Conservation (phyloP, 2,329 filamentous ascomycete genomes). For the Ophiostoma novo-ulmi region DNA sequence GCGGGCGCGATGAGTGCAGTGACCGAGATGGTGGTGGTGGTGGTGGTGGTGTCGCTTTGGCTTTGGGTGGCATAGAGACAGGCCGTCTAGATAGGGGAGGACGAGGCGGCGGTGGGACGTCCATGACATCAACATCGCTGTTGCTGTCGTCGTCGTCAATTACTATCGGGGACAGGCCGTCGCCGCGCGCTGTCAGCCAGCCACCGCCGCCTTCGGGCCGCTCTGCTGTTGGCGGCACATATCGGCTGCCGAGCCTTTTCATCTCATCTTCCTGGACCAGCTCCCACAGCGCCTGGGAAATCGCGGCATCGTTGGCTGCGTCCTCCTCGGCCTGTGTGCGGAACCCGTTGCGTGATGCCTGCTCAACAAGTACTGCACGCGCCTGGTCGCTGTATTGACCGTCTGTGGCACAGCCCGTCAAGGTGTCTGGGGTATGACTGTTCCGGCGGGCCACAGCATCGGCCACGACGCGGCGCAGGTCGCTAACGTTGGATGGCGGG, state of each 20-base stretch:
- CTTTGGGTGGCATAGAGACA: neutral
- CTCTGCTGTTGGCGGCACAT: conserved; percentile 46
- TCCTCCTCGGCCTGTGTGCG: conserved; percentile 81
- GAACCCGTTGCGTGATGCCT: conserved; percentile 62
- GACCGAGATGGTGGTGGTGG: conserved; percentile 6
- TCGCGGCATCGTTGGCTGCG: conserved; percentile 80
- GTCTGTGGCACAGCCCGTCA: conserved; percentile 72
- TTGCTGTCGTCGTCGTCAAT: conserved; percentile 20
- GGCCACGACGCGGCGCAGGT: conserved; percentile 68
- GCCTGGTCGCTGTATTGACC: conserved; percentile 25
- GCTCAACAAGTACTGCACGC: conserved; percentile 23
- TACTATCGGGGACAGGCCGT: conserved; percentile 13
- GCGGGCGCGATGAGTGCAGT: conserved; percentile 3
- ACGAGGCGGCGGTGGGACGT: neutral
- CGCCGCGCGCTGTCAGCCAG: conserved; percentile 28
- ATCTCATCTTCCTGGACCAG: conserved; percentile 74
- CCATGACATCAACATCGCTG: neutral
- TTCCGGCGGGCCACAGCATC: conserved; percentile 65
- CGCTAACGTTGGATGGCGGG: conserved; percentile 39
- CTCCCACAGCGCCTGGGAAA: conserved; percentile 79
- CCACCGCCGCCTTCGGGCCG: conserved; percentile 47
- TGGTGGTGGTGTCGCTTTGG: neutral
- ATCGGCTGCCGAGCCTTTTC: conserved; percentile 49
- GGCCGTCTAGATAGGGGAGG: conserved; percentile 10
- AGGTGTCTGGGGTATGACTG: conserved; percentile 42